A percentile compares a stretch with the other conserved stretches of the same genome.
These are phyloP conservation scores for Plectosphaerella sp. DNA, from an alignment of 2,329 filamentous ascomycete species.

Conservation along the genomic window DNA sequence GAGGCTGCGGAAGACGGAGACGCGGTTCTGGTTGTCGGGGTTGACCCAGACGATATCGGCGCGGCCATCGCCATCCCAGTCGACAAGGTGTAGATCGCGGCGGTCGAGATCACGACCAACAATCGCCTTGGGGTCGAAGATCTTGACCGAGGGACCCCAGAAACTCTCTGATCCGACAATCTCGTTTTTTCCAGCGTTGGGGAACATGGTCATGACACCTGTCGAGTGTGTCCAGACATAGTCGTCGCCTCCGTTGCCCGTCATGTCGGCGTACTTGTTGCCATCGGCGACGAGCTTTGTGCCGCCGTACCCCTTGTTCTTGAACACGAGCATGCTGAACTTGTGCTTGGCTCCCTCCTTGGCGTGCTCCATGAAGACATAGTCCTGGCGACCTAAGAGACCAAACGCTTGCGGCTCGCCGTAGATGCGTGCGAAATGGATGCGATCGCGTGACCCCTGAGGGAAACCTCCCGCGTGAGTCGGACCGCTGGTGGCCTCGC, in stretches of 20 bases:
- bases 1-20: neutral
- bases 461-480: constrained; percentile 8
- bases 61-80: constrained; percentile 30
- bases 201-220: constrained; percentile 5
- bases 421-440: constrained; percentile 12
- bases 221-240: constrained; percentile 6
- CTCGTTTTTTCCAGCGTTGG: constrained; percentile 5
- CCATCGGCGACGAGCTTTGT: constrained; percentile 9
- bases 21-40: neutral
- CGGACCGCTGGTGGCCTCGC: constrained; percentile 3
- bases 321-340: constrained; percentile 4
- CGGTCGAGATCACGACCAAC: constrained; percentile 13
- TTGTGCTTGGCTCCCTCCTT: neutral
- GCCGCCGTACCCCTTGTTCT: constrained; percentile 12
- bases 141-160: neutral
- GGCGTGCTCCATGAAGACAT: constrained; percentile 9
- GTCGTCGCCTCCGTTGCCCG: constrained; percentile 8
- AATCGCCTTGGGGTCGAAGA: neutral
- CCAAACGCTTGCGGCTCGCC: constrained; percentile 8
- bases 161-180: constrained; percentile 10
- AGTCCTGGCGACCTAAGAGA: constrained; percentile 6
- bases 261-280: constrained; percentile 14
- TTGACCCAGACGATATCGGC: constrained; percentile 27
- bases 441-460: constrained; percentile 1
- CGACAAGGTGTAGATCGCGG: constrained; percentile 24